phyloP scores from a whole-genome alignment of 495 filamentous ascomycete species.

The Neurospora sp. region DNA sequence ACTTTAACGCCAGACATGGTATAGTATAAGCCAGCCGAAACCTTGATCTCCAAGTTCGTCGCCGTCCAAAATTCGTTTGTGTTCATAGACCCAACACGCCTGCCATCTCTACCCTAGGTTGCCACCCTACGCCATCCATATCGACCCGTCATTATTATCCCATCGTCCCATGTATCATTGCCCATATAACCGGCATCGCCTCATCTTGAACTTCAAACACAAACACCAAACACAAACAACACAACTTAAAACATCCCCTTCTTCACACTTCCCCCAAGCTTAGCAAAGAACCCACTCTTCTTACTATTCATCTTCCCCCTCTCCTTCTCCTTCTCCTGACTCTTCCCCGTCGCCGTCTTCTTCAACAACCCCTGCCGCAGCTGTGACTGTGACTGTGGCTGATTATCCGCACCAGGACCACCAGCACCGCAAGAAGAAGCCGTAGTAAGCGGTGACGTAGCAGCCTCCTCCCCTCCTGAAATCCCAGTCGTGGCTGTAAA shows the following conservation, averaged over 20 bases:
- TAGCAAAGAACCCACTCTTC: constrained; percentile 12
- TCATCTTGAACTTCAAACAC: neutral
- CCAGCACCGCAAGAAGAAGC: neutral
- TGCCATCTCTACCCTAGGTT: neutral
- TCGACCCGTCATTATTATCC: neutral
- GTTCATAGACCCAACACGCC: neutral
- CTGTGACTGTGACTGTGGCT: constrained; percentile 2
- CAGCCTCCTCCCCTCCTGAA: neutral
- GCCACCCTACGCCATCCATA: neutral
- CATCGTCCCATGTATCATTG: neutral
- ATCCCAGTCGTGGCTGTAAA: neutral
- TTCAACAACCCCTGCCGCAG: constrained; percentile 7
- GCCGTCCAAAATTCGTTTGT: neutral
- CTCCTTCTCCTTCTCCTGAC: constrained; percentile 1
- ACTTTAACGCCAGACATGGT: neutral
- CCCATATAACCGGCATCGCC: neutral
- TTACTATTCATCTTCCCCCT: neutral
- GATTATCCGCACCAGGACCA: neutral
- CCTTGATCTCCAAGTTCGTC: neutral
- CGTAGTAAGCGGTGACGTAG: neutral
- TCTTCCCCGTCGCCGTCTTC: neutral
- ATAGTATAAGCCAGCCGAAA: neutral
- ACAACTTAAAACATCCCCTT: neutral
- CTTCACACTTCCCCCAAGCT: constrained; percentile 8
- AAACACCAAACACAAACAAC: neutral